Evolutionary conservation across 176 grass and related monocot genomes (phyloP).

Genomic region (Tillandsia leiboldiana): DNA sequence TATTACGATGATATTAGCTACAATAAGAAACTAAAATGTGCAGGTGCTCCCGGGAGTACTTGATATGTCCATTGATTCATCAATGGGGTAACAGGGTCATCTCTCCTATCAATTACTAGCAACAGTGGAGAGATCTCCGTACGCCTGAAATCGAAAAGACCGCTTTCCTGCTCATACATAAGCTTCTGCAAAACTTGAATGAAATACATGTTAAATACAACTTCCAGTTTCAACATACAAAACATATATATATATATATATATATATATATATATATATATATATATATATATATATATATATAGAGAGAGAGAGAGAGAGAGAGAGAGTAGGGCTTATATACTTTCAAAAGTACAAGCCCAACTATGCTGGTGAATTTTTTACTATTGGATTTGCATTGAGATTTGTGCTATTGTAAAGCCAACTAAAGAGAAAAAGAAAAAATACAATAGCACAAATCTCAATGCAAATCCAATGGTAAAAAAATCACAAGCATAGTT

Average conservation of each 20-base stretch:
- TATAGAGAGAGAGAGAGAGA: too few relatives aligned
- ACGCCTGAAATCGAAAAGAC: conserved; percentile 85
- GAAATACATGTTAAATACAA: conserved; percentile 14
- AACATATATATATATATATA: not conserved
- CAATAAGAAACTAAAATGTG: not conserved
- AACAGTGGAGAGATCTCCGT: conserved; percentile 89
- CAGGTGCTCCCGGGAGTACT: conserved; percentile 27
- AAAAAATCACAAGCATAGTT: too few relatives aligned
- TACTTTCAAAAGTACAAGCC: too few relatives aligned
- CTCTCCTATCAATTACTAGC: conserved; percentile 80
- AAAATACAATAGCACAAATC: too few relatives aligned
- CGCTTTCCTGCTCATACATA: conserved; percentile 98
- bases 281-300: too few relatives aligned
- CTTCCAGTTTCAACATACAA: not conserved
- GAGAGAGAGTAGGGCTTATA: too few relatives aligned
- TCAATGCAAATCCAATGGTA: too few relatives aligned
- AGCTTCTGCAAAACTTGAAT: conserved; percentile 62
- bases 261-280: too few relatives aligned
- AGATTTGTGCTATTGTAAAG: too few relatives aligned
- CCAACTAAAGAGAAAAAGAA: too few relatives aligned
- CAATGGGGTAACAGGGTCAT: conserved; percentile 93
- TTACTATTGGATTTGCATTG: too few relatives aligned
- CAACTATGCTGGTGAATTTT: too few relatives aligned
- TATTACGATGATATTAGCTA: not conserved
- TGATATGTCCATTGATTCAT: conserved; percentile 99